These are phyloP conservation scores for Zymoseptoria brevis DNA, from an alignment of 2,329 filamentous ascomycete genomes.

Conservation along the genomic window DNA sequence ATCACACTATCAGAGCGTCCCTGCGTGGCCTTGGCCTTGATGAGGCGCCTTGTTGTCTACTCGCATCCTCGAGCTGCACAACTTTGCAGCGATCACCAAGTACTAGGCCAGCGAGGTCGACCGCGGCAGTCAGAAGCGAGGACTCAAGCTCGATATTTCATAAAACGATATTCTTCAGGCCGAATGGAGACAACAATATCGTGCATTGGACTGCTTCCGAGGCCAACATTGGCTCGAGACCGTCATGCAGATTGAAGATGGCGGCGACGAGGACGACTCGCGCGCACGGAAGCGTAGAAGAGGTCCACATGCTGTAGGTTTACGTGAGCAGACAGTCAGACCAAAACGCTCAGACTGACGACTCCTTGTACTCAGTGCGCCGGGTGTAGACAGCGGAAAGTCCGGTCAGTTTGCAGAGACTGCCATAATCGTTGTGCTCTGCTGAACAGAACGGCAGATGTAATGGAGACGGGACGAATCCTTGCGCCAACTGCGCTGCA, in stretches of 20 bases:
- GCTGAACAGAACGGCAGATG: not conserved
- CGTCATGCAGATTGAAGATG: not conserved
- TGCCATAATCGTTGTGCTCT: not conserved
- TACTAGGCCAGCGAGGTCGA: too few relatives aligned
- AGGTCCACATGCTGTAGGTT: conserved; percentile 4
- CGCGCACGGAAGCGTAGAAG: conserved; percentile 7
- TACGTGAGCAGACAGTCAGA: not conserved
- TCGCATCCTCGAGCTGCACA: not conserved
- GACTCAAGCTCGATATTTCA: not conserved
- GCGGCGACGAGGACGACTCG: conserved; percentile 3
- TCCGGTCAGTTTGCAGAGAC: not conserved
- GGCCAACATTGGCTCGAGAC: not conserved
- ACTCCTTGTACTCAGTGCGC: not conserved
- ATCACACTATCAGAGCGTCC: too few relatives aligned
- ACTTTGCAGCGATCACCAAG: not conserved
- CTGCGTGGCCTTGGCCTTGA: too few relatives aligned
- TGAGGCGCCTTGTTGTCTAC: too few relatives aligned
- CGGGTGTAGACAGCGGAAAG: conserved; percentile 7
- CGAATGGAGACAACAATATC: not conserved
- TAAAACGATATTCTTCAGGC: not conserved
- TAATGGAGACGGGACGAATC: conserved; percentile 9
- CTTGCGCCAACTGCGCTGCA: conserved; percentile 5
- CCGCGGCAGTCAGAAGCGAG: not conserved
- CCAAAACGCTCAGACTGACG: not conserved
- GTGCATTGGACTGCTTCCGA: not conserved